Base-by-base conservation (phyloP, 1,284 basidiomycete genomes). In the Xerocomus nothofagi region DNA sequence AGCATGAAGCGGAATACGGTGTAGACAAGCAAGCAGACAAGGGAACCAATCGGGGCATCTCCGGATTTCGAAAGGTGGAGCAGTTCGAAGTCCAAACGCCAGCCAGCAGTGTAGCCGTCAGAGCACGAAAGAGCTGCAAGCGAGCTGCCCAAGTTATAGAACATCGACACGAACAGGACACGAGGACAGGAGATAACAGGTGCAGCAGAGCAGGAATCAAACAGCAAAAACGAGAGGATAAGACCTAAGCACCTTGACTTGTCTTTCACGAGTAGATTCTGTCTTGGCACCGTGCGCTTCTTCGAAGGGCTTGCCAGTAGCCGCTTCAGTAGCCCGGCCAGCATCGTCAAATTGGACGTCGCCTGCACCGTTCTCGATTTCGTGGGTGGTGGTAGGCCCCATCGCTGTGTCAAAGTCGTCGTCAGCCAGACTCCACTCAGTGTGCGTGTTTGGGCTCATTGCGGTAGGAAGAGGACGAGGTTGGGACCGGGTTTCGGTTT, bases 171-270 rank as follows among this genome's bases (percentile, higher is more conserved):
- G 47, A 47, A 54, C 44, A 53, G 41, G 34, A 57, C 66, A 69
- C 54, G 55, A 60, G 52, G 44, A 50, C 51, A 59, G 45, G 52
- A 42, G 48, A 59, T 44, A 62, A 56, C 21, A 47, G 42, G 39
- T 50, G 61, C 39, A 50, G 54, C 51, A 66, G 63, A 52, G 59
- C 52, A 54, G 47, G 58, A 56, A 69, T 26, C 37, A 53, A 54
- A 60, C 21, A 62, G 56, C 53, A 67, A 60, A 57, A 75, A 72
- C 69, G 68, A 70, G 71, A 76, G 77, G 79, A 67, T 50, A 47
- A 78, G 78, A 82, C 78, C 80, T 86, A 90, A 88, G 86, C 88
- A 90, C 87, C 88, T 90, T 90, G 79, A 85, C 74, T 74, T 86
- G 85, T 77, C 88, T 89, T 74, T 90, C 87, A 65, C 85, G 83